Conservation (phyloP, 2,329 filamentous ascomycete species). For the Ampelomyces quisqualis region DNA sequence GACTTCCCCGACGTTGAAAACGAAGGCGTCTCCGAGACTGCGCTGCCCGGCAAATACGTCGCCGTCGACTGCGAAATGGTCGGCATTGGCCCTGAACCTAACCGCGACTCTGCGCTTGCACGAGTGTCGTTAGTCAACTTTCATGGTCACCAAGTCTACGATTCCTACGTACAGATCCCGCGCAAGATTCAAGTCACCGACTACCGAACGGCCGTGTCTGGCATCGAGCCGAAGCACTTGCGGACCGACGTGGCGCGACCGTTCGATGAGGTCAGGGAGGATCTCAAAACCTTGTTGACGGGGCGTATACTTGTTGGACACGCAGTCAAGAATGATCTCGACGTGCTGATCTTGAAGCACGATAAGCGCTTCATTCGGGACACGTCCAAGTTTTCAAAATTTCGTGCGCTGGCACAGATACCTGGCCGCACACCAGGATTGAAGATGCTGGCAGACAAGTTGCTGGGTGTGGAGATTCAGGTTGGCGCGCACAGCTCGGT, state of each 20-base stretch:
- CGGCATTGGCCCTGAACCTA: constrained; percentile 67
- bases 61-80: constrained; percentile 99
- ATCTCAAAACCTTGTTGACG: constrained; percentile 67
- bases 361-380: constrained; percentile 78
- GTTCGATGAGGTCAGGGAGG: constrained; percentile 75
- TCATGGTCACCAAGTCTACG: constrained; percentile 88
- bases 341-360: constrained; percentile 75
- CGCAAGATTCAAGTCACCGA: constrained; percentile 75
- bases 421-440: constrained; percentile 68
- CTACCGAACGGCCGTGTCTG: constrained; percentile 85
- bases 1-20: constrained; percentile 47
- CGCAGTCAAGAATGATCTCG: constrained; percentile 75
- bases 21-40: constrained; percentile 50
- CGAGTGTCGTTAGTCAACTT: constrained; percentile 91
- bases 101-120: constrained; percentile 73
- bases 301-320: constrained; percentile 79
- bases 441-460: constrained; percentile 58
- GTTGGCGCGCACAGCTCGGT: constrained; percentile 61
- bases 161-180: constrained; percentile 77
- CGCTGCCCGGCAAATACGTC: constrained; percentile 83
- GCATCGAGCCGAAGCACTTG: constrained; percentile 75
- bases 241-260: constrained; percentile 47
- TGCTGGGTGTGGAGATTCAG: constrained; percentile 62
- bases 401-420: constrained; percentile 63
- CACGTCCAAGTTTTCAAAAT: constrained; percentile 75